Percentiles rank a stretch among this genome's conserved stretches.
phyloP scores from a whole-genome alignment of 768 basidiomycete species.

The Termitomyces sp. region DNA sequence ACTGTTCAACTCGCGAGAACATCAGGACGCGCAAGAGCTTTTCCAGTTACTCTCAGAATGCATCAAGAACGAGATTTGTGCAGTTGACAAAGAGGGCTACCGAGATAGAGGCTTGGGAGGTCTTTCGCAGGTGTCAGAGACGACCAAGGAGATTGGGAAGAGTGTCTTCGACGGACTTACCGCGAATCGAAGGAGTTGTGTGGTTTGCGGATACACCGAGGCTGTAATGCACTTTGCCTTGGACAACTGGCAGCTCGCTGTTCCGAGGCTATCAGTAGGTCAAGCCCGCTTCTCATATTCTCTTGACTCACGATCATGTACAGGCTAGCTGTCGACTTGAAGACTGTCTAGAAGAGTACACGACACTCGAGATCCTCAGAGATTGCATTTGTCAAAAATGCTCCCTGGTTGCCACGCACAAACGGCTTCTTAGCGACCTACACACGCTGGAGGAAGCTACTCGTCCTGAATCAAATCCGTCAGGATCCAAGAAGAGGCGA shows the following conservation, averaged over 20 bases:
- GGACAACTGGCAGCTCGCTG: conserved; percentile 77
- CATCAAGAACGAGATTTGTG: conserved; percentile 76
- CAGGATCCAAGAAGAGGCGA: conserved; percentile 70
- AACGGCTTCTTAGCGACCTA: conserved; percentile 56
- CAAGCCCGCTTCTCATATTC: conserved; percentile 1
- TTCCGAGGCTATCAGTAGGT: conserved; percentile 62
- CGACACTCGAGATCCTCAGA: conserved; percentile 79
- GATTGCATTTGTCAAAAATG: conserved; percentile 94
- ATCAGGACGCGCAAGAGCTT: conserved; percentile 98
- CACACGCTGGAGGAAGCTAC: conserved; percentile 46
- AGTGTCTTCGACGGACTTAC: conserved; percentile 88
- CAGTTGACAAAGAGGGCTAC: conserved; percentile 66
- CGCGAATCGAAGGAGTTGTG: conserved; percentile 84
- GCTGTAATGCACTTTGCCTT: conserved; percentile 90
- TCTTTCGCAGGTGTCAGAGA: conserved; percentile 21
- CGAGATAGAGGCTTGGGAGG: conserved; percentile 70
- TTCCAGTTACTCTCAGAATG: conserved; percentile 91
- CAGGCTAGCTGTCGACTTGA: conserved; percentile 68
- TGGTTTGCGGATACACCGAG: conserved; percentile 89
- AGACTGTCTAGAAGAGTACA: conserved; percentile 86
- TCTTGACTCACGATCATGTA: background rate
- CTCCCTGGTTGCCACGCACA: conserved; percentile 74
- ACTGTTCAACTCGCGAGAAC: conserved; percentile 83
- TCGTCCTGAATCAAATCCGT: conserved; percentile 36
- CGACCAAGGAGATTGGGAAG: conserved; percentile 40